phyloP scores from a whole-genome alignment of 1,284 basidiomycete genomes.

The Sparassis latifolia region DNA sequence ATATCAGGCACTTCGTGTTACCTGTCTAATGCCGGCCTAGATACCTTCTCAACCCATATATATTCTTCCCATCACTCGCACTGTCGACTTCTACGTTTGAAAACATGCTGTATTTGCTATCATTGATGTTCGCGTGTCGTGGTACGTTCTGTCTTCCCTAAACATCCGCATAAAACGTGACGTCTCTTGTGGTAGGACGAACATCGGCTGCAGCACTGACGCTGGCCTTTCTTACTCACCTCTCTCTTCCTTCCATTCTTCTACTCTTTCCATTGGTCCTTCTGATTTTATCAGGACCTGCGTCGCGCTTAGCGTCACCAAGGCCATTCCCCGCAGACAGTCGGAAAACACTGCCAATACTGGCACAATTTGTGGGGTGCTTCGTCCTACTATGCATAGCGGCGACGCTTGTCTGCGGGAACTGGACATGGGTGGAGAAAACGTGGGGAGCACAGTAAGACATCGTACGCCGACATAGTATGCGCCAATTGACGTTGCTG shows the following conservation, averaged over 20 bases:
- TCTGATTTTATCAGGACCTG: slow-evolving; percentile 52
- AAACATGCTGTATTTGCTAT: slow-evolving; percentile 60
- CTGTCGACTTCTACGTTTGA: slow-evolving; percentile 79
- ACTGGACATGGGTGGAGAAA: slow-evolving; percentile 60
- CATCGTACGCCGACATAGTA: slow-evolving; percentile 23
- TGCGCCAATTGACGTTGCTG: slow-evolving; percentile 68
- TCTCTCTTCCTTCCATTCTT: slow-evolving; percentile 67
- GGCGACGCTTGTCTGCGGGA: slow-evolving; percentile 50
- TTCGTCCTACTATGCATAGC: slow-evolving; percentile 38
- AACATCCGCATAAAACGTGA: background rate
- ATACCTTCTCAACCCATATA: slow-evolving; percentile 86
- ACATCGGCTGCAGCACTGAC: slow-evolving; percentile 50
- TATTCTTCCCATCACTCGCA: slow-evolving; percentile 73
- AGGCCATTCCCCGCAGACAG: slow-evolving; percentile 34
- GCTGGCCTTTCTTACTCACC: slow-evolving; percentile 64
- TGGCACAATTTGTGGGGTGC: slow-evolving; percentile 47
- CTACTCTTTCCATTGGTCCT: slow-evolving; percentile 65
- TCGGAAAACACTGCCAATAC: slow-evolving; percentile 31
- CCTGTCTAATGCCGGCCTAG: slow-evolving; percentile 31
- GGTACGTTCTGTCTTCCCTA: slow-evolving; percentile 34
- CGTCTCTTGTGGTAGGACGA: slow-evolving; percentile 37
- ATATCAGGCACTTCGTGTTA: background rate
- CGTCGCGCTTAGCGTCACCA: slow-evolving; percentile 60
- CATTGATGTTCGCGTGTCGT: slow-evolving; percentile 68
- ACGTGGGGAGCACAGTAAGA: slow-evolving; percentile 85